Evolutionary conservation across 202 grass and related monocot genomes (phyloP), one percentile per base, ranked within the genome.

Genomic region (Saccharum hybrid): DNA sequence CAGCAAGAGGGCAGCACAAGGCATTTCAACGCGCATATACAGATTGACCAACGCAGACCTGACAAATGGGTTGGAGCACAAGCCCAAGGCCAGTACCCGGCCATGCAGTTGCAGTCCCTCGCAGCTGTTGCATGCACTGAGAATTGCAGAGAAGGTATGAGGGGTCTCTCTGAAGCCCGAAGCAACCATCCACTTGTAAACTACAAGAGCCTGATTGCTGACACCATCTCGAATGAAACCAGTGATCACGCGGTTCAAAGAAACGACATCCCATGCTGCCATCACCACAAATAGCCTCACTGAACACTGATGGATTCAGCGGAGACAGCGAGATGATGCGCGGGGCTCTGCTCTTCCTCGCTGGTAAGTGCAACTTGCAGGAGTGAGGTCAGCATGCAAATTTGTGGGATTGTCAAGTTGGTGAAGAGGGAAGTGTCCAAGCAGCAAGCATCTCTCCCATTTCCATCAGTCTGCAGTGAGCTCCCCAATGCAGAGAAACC

Each of bases 221-320:
- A 66, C 13, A 18, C 60, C 60, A 1, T 74, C 60, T 36, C 57
- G 76, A 63, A 81, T 36, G 13, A 80, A 86, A 1, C 45, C 36
- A 23, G 68, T 54, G 84, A 86, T 86, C 59, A 22, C 74, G 13
- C 60, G 59, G 77, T 86, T 86, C 76, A 79, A 80, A 37, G 84
- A 86, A 51, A 72, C 1, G 15, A 78, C 60, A 36, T 81, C 84
- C 78, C 68, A 36, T 1, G 48, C 38, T 45, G 82, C 64, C 82
- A 84, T 84, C 18, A 1, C 49, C 63, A 61, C 10, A 52, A 34
- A 77, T 59, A 59, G 18, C 39, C 18, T 72, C 26, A 72, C 26
- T 18, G 56, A 12, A 30, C 28, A 61, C 34, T 31, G 48, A 57
- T 56, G 48, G n/a, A 41, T 56, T 34, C 34, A 69, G 4, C 0